Evolutionary conservation across 2,329 filamentous ascomycete species (phyloP), one percentile per base, ranked within the genome.

Genomic region (Stachybotrys chlorohalonatus): DNA sequence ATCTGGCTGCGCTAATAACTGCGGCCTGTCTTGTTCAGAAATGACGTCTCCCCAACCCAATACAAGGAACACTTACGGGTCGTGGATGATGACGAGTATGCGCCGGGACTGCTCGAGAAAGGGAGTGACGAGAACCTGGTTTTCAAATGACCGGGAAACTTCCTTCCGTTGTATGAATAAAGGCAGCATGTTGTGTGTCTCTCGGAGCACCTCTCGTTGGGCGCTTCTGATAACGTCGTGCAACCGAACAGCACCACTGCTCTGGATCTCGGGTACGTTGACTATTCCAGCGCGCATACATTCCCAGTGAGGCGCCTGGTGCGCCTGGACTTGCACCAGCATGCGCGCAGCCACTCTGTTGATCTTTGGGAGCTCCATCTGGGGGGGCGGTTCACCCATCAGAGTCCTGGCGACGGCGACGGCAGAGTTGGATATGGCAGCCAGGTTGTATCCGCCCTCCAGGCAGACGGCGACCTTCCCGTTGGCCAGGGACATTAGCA

Each of bases 391-490:
- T 64, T 99, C 92, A 24, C 94, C 91, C 91, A 99, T 97, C 49
- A 99, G 77, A 1, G 93, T 96, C 56, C 85, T 85, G 1, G 90
- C 94, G 1, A 99, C 94, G 3, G 93, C 90, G 5, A 96, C 79
- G 1, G 94, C 92, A 5, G 94, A 97, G 55, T 89, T 85, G 0
- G 94, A 95, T 56, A 99, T 99, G 0, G 94, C 94, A 51, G 84
- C 78, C 30, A 99, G 82, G 63, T 97, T 97, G 71, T 99, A 99
- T 8, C 94, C 94, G 24, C 94, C 94, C 73, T 99, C 94, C 2
- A 99, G 78, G 66, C 92, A 96, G 8, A 96, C 93, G 2, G 90
- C 89, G 13, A 99, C 80, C 66, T 92, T 96, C 31, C 94, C 94
- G 49, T 85, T 80, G 1, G 94, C 93, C 17, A 99, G 78, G 2